Evolutionary conservation across 73 alveolate species (phyloP).

Genomic region (Tetrahymena elliotti): DNA sequence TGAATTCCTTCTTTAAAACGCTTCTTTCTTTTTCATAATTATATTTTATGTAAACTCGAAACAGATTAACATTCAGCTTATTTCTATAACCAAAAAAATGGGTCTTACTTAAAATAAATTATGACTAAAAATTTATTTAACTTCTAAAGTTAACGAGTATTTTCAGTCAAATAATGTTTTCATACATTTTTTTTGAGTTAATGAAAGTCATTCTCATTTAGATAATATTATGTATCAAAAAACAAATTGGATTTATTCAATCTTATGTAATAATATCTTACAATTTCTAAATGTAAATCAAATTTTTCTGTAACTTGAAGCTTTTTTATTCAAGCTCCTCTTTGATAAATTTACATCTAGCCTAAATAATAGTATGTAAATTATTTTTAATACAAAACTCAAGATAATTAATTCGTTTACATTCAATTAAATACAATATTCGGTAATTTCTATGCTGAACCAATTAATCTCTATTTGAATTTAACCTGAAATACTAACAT

Average conservation of each 20-base stretch:
- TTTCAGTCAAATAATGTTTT: no score
- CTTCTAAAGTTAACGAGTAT: no score
- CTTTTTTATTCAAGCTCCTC: no score
- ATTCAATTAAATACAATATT: no score
- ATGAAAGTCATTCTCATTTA: background rate
- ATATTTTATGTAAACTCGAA: background rate
- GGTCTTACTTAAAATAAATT: background rate
- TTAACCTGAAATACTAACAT: no score
- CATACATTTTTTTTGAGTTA: no score
- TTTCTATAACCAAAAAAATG: background rate
- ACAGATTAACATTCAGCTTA: background rate
- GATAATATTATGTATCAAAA: background rate
- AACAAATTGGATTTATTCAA: background rate
- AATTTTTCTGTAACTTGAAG: background rate
- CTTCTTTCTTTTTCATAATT: background rate
- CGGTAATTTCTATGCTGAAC: background rate
- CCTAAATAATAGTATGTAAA: background rate
- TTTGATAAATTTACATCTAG: no score
- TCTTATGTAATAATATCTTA: background rate
- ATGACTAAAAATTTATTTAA: no score
- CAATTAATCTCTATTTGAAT: no score
- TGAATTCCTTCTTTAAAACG: background rate
- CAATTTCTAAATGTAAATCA: background rate
- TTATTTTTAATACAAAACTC: background rate
- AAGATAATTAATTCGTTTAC: background rate